These are phyloP conservation scores for Rhizopogon rudus DNA, from an alignment of 768 basidiomycete species.

Conservation along the genomic window DNA sequence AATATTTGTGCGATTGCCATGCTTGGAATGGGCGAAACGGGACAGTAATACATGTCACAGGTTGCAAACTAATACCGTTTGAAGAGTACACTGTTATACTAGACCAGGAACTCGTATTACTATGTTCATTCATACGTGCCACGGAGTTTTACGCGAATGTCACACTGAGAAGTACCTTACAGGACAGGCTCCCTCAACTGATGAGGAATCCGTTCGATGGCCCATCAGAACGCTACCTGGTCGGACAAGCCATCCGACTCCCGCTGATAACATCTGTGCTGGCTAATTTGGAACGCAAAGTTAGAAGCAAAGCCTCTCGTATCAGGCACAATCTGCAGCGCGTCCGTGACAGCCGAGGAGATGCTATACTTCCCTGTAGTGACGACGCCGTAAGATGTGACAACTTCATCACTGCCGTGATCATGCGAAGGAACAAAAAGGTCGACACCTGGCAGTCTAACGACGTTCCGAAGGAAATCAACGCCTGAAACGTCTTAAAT, in stretches of 20 bases:
- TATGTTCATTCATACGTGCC: neutral
- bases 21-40: constrained; percentile 27
- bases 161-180: neutral
- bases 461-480: constrained; percentile 40
- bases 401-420: constrained; percentile 32
- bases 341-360: constrained; percentile 33
- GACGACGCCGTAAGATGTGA: constrained; percentile 57
- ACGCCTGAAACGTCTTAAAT: constrained; percentile 33
- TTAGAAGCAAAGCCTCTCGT: constrained; percentile 51
- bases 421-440: constrained; percentile 28
- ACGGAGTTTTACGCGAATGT: neutral
- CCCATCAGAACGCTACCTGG: constrained; percentile 42
- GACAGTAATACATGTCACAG: neutral
- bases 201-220: neutral
- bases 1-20: constrained; percentile 50
- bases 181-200: neutral
- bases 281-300: constrained; percentile 60
- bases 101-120: too few relatives aligned
- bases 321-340: constrained; percentile 36
- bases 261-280: constrained; percentile 61
- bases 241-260: constrained; percentile 53
- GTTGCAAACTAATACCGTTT: neutral
- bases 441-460: constrained; percentile 41
- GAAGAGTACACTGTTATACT: neutral
- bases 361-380: constrained; percentile 50